Base-by-base conservation (phyloP, 345 rosid species). In the Salix udensis region DNA sequence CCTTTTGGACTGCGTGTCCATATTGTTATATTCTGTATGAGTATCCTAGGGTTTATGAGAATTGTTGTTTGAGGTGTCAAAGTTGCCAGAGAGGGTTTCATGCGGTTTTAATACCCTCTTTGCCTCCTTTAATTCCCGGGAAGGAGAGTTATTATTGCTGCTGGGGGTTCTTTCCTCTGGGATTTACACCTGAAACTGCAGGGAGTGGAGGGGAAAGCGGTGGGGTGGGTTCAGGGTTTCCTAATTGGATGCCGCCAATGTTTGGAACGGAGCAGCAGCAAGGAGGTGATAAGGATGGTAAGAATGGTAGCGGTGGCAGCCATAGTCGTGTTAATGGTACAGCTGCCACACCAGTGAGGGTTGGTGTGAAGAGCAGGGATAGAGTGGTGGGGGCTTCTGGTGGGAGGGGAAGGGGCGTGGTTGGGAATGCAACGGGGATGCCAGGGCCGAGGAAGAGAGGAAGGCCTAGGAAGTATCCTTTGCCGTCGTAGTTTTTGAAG, bases 1-100 rank as follows among this genome's bases (percentile, higher is more conserved):
- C 91, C 67, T 96, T 96, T 85, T 96, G 97, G 99, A 93, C 98
- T 24, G 88, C 91, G 4, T 96, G 99, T 44, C 99, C 97, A 0
- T 93, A 92, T 79, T 96, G 99, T 76, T 93, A 89, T 65, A 71
- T 86, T 50, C 76, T 93, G 67, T 92, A 83, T 42, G 99, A 96
- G 89, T 93, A 92, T 76, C 92, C 95, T 40, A 82, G 80, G 85
- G 88, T 85, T 76, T 96, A 96, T 37, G 91, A 89, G 84, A 85
- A 89, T 74, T 96, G 92, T 67, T 96, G 99, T 77, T 58, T 93
- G 76, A 81, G 90, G 81, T 96, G 99, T 68, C 91, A 90, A 79
- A 85, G 82, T 39, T 96, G 98, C 50, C 74, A 78, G 50, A 82
- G 91, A 74, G 94, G 97, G 58, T 96, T 93, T 65, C 97, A 96